Evolutionary conservation across 768 basidiomycete species (phyloP).

Genomic region (Termitomyces sp.): DNA sequence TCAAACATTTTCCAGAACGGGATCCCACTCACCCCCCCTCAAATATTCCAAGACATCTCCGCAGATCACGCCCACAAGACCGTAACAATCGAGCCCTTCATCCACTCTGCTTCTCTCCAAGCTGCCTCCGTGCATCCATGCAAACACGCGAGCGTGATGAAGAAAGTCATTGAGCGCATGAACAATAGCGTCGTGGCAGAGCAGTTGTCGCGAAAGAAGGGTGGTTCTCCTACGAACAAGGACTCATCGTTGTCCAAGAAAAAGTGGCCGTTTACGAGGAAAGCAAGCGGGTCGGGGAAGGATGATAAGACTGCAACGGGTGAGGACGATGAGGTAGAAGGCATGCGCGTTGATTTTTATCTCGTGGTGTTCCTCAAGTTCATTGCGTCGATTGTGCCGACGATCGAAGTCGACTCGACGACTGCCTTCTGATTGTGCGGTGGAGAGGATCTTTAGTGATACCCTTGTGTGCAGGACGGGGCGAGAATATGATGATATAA

Average conservation of each 20-base stretch:
- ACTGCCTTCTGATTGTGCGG: constrained; percentile 49
- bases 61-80: constrained; percentile 98
- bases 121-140: constrained; percentile 96
- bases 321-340: constrained; percentile 74
- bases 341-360: constrained; percentile 97
- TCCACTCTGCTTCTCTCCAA: constrained; percentile 82
- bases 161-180: constrained; percentile 99
- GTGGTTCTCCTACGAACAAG: constrained; percentile 25
- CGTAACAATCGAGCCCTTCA: constrained; percentile 97
- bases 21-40: constrained; percentile 77
- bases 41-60: constrained; percentile 97
- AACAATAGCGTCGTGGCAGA: constrained; percentile 82
- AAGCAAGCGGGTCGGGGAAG: constrained; percentile 55
- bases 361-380: constrained; percentile 99
- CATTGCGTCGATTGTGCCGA: constrained; percentile 97
- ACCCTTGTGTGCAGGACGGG: constrained; percentile 7
- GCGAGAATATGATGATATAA: constrained; percentile 1
- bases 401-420: constrained; percentile 95
- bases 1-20: constrained; percentile 55
- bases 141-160: constrained; percentile 99
- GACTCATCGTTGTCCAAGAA: constrained; percentile 54
- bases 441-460: constrained; percentile 9
- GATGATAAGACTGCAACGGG: constrained; percentile 40
- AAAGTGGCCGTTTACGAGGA: constrained; percentile 83
- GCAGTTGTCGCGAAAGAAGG: constrained; percentile 65